Conservation (phyloP, 2,329 filamentous ascomycete genomes). For the Fusarium heterosporum region DNA sequence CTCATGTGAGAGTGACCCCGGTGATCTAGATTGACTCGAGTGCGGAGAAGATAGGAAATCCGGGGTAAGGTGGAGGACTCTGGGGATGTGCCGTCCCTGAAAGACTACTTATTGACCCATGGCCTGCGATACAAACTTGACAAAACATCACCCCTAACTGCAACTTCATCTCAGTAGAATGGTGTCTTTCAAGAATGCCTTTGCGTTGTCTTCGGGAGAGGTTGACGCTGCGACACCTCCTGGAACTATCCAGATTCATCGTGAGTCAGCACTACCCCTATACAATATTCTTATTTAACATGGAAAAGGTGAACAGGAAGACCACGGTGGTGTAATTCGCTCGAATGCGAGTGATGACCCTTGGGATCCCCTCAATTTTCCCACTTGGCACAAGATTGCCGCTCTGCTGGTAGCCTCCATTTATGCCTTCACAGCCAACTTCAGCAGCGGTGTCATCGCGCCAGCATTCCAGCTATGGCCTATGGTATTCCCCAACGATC, state of each 20-base stretch:
- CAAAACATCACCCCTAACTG: slow-evolving; percentile 2
- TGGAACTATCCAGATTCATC: slow-evolving; percentile 24
- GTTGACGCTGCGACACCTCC: slow-evolving; percentile 29
- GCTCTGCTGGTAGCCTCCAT: slow-evolving; percentile 46
- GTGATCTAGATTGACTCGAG: slow-evolving; percentile 8
- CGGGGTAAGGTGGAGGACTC: slow-evolving; percentile 22
- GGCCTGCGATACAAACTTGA: background rate
- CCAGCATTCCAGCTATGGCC: slow-evolving; percentile 51
- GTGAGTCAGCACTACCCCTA: background rate
- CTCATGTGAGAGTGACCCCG: no score
- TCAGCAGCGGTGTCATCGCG: slow-evolving; percentile 48
- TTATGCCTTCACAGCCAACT: slow-evolving; percentile 53
- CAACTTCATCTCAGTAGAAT: background rate
- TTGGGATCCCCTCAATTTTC: slow-evolving; percentile 53
- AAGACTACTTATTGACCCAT: slow-evolving; percentile 15
- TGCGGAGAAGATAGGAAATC: slow-evolving; percentile 15
- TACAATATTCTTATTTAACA: background rate
- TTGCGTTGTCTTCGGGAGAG: slow-evolving; percentile 13
- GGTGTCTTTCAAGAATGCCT: slow-evolving; percentile 24
- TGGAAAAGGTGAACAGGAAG: slow-evolving; percentile 11
- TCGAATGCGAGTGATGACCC: slow-evolving; percentile 43
- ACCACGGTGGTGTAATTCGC: background rate
- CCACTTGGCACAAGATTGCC: slow-evolving; percentile 49
- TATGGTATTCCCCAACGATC: slow-evolving; percentile 46
- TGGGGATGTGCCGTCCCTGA: background rate